Percentiles rank a stretch among this genome's conserved stretches.
Evolutionary conservation across 306 rosid genomes (phyloP).

Genomic region (Lotus japonicus): DNA sequence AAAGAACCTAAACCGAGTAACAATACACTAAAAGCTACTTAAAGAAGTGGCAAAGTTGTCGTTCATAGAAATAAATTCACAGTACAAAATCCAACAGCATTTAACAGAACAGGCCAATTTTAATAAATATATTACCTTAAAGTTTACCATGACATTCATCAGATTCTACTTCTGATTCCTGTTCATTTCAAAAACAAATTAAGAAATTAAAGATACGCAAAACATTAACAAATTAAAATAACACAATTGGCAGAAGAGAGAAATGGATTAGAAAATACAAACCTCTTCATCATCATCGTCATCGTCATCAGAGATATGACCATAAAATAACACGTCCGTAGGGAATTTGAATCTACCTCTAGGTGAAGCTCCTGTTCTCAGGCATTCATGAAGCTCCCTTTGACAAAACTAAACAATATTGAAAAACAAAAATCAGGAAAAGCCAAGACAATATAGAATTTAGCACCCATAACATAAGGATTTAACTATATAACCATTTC

Average conservation of each 20-base stretch:
- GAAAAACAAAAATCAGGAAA: constrained; percentile 16
- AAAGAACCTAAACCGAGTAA: no score
- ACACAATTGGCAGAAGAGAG: neutral
- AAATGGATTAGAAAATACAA: neutral
- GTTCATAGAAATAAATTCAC: no score
- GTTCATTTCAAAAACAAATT: constrained; percentile 22
- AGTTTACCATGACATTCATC: no score
- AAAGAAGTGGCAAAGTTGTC: no score
- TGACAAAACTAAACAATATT: constrained; percentile 52
- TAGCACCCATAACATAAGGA: neutral
- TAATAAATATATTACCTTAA: no score
- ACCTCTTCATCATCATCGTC: constrained; percentile 67
- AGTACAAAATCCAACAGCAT: no score
- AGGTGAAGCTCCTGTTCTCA: constrained; percentile 40
- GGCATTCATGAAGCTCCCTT: constrained; percentile 65
- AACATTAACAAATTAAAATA: neutral
- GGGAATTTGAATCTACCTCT: constrained; percentile 60
- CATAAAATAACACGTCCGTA: no score
- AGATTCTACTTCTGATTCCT: constrained; percentile 68
- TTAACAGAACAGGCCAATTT: no score
- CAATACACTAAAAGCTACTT: no score
- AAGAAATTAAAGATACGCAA: neutral
- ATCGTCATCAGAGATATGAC: constrained; percentile 40
- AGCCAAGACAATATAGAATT: neutral
- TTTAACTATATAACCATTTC: constrained; percentile 53